Evolutionary conservation across 108 stramenopile species (phyloP), one percentile per base, ranked within the genome.

Genomic region (Cyclotella atomus): DNA sequence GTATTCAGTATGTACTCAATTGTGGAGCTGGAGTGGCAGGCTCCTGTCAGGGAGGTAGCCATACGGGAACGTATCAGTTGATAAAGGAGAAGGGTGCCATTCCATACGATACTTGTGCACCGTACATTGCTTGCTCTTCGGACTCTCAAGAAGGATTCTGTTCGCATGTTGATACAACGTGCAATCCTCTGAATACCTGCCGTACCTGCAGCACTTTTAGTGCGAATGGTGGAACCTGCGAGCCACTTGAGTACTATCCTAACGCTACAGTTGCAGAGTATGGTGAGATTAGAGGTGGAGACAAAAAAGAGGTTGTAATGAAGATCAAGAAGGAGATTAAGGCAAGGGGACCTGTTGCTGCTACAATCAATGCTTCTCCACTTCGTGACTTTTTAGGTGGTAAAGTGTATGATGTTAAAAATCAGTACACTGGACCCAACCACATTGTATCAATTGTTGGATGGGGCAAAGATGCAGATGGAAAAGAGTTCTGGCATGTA

Each of bases 401-500:
- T 5, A 84, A 68, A 32, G 30, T 96, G 47, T 82, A 95, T 74
- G 64, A 67, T 35, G 85, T 96, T 74, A 71, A 75, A 8, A 30
- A 68, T 24, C 71, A 71, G 34, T 35, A 59, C 29, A 76, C 74
- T 19, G 61, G 65, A 24, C 59, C 85, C 10, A 95, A 96, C 62
- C 98, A 98, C 74, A 87, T 94, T 43, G 87, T 97, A 7, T 83
- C 83, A 44, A 92, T 97, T 68, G 94, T 95, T 6, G 98, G 98
- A 12, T 98, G 90, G 91, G 98, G 96, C 21, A 73, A 75, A 28
- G 90, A 97, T 69, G 49, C 68, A 38, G 75, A 85, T 12, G 83
- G 84, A 9, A 83, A 67, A 32, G 64, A 80, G 59, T 87, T 92
- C 69, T 98, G 96, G 96, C 92, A 96, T 67, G 69, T 97, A 27